Base-by-base conservation (phyloP, 352 stramenopile species). In the Globisporangium parvum region DNA sequence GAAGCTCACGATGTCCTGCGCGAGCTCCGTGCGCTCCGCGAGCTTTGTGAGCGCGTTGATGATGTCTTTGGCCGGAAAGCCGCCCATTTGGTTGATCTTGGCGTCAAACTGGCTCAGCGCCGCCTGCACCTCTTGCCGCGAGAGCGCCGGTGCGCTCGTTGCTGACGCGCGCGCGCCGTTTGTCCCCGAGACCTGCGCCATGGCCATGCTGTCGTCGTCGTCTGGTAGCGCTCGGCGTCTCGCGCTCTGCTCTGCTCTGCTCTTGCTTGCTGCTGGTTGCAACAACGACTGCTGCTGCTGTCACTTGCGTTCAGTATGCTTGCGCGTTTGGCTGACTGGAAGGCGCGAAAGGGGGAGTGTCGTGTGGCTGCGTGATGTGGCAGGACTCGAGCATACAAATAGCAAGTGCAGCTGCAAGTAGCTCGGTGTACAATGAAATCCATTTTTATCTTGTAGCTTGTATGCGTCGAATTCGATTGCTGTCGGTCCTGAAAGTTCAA, bases 41-140 rank as follows among this genome's bases (percentile, higher is more conserved):
- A 93, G 69, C 76, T 87, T 96, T 47, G 86, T 95, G 53, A 96
- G 76, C 49, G 78, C 59, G 62, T 94, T 95, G 75, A 96, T 96
- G 63, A 85, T 89, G 71, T 91, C 80, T 51, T 95, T 94, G 40
- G 86, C 86, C 11, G 86, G 86, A 60, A 93, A 93, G 65, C 87
- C 80, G 67, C 75, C 80, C 81, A 96, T 88, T 37, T 79, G 65
- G 66, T 93, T 92, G 66, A 95, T 91, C 71, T 84, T 81, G 47
- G 71, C 69, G 65, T 93, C 81, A 53, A 93, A 95, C 64, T 92
- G 77, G 46, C 60, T 65, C 53, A 93, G 62, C 15, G 90, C 68
- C 49, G 62, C 23, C 62, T 91, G 69, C 50, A 87, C 75, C 55
- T 87, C 71, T n/a, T 69, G 57, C 11, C 51, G 37, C 35, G 52